Evolutionary conservation across 441 rosid species (phyloP), one percentile per base, ranked within the genome.

Genomic region (Gossypium davidsonii): DNA sequence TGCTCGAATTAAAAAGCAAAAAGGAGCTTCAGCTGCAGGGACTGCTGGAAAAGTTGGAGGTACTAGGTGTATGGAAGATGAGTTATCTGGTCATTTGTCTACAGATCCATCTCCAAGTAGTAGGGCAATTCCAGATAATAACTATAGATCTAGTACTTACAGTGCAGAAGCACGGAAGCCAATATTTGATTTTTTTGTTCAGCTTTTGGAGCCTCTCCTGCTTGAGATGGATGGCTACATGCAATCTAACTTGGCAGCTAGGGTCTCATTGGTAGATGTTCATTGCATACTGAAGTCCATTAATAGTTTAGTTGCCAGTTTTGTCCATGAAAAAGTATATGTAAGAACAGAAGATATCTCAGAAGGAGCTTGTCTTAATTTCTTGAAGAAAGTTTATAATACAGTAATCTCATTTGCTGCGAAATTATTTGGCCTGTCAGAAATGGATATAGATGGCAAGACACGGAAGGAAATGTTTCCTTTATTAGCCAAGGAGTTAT

Each of bases 181-280:
- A 18, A 84, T 90, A 71, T 87, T 88, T 83, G 86, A 86, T 78
- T 88, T 91, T 84, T 90, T 90, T 86, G 87, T 88, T 77, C 92
- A 85, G 84, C 88, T 91, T 78, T 85, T 89, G 86, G 94, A 93
- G 77, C 98, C 97, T 52, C 78, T 89, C 73, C 71, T 91, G 79
- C 65, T 72, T 39, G 77, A 90, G 90, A 84, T 91, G 77, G 80
- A 84, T 78, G 81, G 80, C 55, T 80, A 78, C 76, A 69, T 77
- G 72, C 77, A 86, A 52, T 71, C 83, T 62, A 67, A 83, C 67
- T 64, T 85, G 70, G 86, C 83, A 79, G 67, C 37, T 52, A 75
- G 82, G 68, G 68, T 85, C 65, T 63, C 52, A n/a, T 83, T 84
- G 77, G 67, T 66, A 76, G 89, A 86, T 78, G 76, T 79, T 71